A percentile compares a stretch with the other conserved stretches of the same genome.
Conservation (phyloP, 2,329 filamentous ascomycete genomes). For the Penicillium aurantiogriseum region DNA sequence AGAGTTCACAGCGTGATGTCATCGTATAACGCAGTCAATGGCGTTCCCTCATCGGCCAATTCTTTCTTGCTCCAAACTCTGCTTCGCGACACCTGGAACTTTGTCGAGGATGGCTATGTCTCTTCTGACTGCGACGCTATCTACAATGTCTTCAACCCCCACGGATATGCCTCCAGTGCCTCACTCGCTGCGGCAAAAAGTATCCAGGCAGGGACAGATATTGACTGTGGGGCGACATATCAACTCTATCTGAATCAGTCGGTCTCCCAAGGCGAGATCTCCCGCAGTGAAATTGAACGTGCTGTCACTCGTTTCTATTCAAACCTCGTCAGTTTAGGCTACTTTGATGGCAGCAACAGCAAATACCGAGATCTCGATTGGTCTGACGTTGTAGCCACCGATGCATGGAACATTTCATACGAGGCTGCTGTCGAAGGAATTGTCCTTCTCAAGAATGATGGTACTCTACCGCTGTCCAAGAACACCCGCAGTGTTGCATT, state of each 20-base stretch:
- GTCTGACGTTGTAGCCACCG: constrained; percentile 55
- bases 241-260: constrained; percentile 47
- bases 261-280: constrained; percentile 45
- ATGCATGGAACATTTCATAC: constrained; percentile 56
- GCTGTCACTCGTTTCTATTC: constrained; percentile 51
- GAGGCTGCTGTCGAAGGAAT: constrained; percentile 52
- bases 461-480: constrained; percentile 46
- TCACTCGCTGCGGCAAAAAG: constrained; percentile 49
- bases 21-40: constrained; percentile 64
- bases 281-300: constrained; percentile 47
- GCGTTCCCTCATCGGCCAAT: constrained; percentile 63
- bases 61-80: constrained; percentile 62
- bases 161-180: constrained; percentile 49
- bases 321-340: constrained; percentile 51
- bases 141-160: constrained; percentile 57
- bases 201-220: constrained; percentile 53
- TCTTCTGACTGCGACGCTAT: constrained; percentile 66
- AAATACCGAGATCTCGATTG: constrained; percentile 55
- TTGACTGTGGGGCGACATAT: constrained; percentile 54
- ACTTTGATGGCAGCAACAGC: constrained; percentile 50
- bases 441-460: constrained; percentile 55
- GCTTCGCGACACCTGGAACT: constrained; percentile 65
- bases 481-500: constrained; percentile 49
- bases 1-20: constrained; percentile 62
- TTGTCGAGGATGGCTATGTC: constrained; percentile 60